A percentile compares a stretch with the other conserved stretches of the same genome.
phyloP scores from a whole-genome alignment of 345 rosid genomes.

The Passiflora organensis region DNA sequence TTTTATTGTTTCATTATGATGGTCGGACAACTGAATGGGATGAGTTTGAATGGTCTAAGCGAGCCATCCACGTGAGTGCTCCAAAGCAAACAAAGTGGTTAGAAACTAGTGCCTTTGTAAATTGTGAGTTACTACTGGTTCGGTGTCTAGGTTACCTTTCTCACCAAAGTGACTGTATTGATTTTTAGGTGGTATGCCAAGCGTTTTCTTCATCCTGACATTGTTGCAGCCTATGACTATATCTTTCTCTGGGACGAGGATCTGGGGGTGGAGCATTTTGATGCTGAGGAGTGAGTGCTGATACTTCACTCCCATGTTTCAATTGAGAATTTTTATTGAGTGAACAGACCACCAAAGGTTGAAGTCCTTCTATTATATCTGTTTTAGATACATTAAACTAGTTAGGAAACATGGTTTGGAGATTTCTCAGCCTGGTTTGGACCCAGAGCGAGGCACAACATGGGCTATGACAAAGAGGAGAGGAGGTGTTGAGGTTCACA shows the following conservation, averaged over 20 bases:
- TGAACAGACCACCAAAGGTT: constrained; percentile 3
- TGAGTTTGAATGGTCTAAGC: constrained; percentile 90
- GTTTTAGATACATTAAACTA: constrained; percentile 65
- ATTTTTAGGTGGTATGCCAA: constrained; percentile 87
- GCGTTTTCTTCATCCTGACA: constrained; percentile 94
- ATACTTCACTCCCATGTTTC: background rate
- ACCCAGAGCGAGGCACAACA: constrained; percentile 65
- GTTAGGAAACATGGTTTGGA: constrained; percentile 79
- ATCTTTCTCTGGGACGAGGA: constrained; percentile 97
- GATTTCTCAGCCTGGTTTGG: constrained; percentile 95
- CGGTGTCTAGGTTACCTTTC: background rate
- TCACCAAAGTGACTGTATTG: constrained; percentile 8
- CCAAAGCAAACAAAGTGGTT: constrained; percentile 89
- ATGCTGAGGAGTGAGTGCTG: constrained; percentile 69
- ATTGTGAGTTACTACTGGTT: background rate
- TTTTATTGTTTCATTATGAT: constrained; percentile 88
- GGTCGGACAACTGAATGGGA: constrained; percentile 81
- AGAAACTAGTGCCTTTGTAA: constrained; percentile 19
- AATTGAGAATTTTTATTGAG: constrained; percentile 2
- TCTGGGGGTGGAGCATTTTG: constrained; percentile 82
- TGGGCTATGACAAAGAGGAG: constrained; percentile 96
- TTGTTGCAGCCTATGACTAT: constrained; percentile 79
- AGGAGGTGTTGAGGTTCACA: constrained; percentile 80
- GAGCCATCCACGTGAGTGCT: constrained; percentile 84
- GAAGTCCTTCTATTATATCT: background rate